Percentiles rank a stretch among this genome's conserved stretches.
Evolutionary conservation across 1,284 basidiomycete genomes (phyloP).

Genomic region (Lentinula novae-zelandiae): DNA sequence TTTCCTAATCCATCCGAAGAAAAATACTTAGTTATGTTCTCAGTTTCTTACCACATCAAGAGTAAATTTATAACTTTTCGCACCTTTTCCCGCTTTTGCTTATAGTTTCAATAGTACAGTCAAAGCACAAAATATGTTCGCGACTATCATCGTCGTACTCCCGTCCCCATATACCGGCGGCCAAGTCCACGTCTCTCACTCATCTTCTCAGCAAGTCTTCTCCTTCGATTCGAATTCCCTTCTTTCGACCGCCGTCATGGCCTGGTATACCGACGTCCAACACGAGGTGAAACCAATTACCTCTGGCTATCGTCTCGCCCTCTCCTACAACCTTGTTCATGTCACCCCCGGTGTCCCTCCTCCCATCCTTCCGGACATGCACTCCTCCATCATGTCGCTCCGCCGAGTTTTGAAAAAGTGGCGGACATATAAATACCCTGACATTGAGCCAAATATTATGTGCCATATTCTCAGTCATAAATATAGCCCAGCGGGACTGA

Average conservation of each 20-base stretch:
- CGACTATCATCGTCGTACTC: constrained; percentile 40
- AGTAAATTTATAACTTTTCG: too few species aligned
- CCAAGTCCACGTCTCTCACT: constrained; percentile 35
- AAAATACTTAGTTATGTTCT: too few species aligned
- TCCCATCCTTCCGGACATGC: constrained; percentile 41
- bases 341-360: constrained; percentile 32
- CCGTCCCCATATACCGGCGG: constrained; percentile 42
- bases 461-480: constrained; percentile 28
- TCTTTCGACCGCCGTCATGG: background rate
- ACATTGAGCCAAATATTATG: constrained; percentile 8
- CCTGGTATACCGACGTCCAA: too few species aligned
- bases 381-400: constrained; percentile 31
- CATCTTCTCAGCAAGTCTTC: constrained; percentile 24
- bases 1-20: too few species aligned
- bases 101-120: too few species aligned
- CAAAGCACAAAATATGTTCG: constrained; percentile 34
- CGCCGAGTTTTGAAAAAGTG: constrained; percentile 28
- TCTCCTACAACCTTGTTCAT: too few species aligned
- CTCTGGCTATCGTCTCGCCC: too few species aligned
- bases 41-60: too few species aligned
- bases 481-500: constrained; percentile 25
- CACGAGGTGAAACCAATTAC: too few species aligned
- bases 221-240: constrained; percentile 28
- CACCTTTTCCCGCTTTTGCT: too few species aligned
- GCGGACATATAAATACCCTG: constrained; percentile 20